phyloP scores from a whole-genome alignment of 148 eudicot species.

The Chenopodium suecicum region DNA sequence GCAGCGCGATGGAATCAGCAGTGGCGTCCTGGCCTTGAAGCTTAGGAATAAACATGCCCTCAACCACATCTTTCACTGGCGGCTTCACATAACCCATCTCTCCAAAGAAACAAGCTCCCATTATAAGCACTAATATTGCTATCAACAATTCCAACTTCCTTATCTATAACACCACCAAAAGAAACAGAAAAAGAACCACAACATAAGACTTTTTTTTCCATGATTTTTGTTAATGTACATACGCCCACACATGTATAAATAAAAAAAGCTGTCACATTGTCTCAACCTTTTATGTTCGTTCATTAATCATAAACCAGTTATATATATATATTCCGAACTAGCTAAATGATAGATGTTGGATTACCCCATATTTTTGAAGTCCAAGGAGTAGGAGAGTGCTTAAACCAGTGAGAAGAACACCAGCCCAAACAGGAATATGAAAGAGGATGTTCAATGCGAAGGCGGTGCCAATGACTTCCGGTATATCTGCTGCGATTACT shows the following conservation, averaged over 20 bases:
- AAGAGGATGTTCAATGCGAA: conserved; percentile 80
- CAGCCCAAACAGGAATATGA: conserved; percentile 78
- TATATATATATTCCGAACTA: not conserved
- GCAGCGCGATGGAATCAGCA: conserved; percentile 65
- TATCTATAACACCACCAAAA: conserved; percentile 36
- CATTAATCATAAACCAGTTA: not conserved
- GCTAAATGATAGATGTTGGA: too few species aligned
- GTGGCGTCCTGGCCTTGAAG: conserved; percentile 55
- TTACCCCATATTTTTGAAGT: conserved; percentile 85
- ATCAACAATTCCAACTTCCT: conserved; percentile 69
- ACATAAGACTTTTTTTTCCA: too few species aligned
- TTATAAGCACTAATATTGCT: conserved; percentile 50
- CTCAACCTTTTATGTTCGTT: not conserved
- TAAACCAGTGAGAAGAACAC: conserved; percentile 74
- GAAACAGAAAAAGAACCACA: not conserved
- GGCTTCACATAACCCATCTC: conserved; percentile 65
- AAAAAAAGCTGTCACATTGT: not conserved
- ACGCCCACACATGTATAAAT: too few species aligned
- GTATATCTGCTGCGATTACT: conserved; percentile 91
- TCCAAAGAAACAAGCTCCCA: conserved; percentile 79
- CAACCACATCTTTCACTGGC: conserved; percentile 42
- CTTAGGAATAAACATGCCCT: conserved; percentile 70
- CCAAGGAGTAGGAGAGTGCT: conserved; percentile 85
- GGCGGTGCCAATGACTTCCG: conserved; percentile 95
- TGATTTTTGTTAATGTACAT: too few species aligned